A percentile compares a stretch with the other conserved stretches of the same genome.
These are phyloP conservation scores for Phialophora verrucosa DNA, from an alignment of 2,329 filamentous ascomycete species.

Conservation along the genomic window DNA sequence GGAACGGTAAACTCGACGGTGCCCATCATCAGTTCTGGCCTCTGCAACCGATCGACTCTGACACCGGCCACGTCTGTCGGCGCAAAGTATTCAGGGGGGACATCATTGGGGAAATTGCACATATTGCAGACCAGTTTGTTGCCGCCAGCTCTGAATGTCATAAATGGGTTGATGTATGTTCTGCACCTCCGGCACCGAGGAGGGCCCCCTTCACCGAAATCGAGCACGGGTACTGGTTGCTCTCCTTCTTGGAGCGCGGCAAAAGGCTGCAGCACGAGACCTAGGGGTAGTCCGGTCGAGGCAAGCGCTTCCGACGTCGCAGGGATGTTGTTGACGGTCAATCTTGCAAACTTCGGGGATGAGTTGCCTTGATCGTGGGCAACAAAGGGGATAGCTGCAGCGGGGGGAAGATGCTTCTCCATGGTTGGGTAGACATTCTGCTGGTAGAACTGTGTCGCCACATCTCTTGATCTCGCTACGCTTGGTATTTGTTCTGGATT, in stretches of 20 bases:
- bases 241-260: conserved; percentile 84
- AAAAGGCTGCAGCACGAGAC: conserved; percentile 85
- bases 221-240: conserved; percentile 83
- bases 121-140: conserved; percentile 99
- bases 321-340: conserved; percentile 94
- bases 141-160: conserved; percentile 92
- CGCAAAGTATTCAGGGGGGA: conserved; percentile 87
- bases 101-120: conserved; percentile 96
- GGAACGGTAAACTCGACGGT: conserved; percentile 97
- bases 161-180: conserved; percentile 98
- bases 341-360: conserved; percentile 88
- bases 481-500: conserved; percentile 93
- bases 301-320: conserved; percentile 77
- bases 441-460: conserved; percentile 81
- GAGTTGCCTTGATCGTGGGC: conserved; percentile 97
- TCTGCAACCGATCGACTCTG: conserved; percentile 83
- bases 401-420: conserved; percentile 89
- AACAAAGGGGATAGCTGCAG: conserved; percentile 85
- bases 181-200: conserved; percentile 91
- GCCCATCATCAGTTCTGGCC: conserved; percentile 86
- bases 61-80: conserved; percentile 86
- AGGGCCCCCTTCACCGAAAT: conserved; percentile 90
- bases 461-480: conserved; percentile 82
- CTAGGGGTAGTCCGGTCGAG: conserved; percentile 82
- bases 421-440: conserved; percentile 92